Evolutionary conservation across 1,284 basidiomycete species (phyloP).

Genomic region (Leccinum fuscescens): DNA sequence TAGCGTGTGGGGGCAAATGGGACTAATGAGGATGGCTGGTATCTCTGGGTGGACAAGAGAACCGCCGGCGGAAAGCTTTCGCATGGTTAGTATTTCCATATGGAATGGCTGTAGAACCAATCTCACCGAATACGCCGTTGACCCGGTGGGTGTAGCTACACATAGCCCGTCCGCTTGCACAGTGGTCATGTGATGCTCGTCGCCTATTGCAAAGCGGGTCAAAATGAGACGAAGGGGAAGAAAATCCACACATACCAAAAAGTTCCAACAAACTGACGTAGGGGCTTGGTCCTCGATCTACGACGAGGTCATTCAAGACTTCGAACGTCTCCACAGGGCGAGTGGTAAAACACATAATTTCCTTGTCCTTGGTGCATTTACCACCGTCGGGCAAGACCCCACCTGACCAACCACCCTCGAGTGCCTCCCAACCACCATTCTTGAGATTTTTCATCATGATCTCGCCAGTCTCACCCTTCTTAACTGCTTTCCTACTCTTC

Average conservation of each 20-base stretch:
- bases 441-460: constrained; percentile 92
- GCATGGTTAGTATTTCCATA: constrained; percentile 15
- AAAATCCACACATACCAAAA: constrained; percentile 67
- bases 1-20: constrained; percentile 97
- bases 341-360: constrained; percentile 98
- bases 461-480: constrained; percentile 88
- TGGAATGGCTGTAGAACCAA: not conserved
- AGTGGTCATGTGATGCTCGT: constrained; percentile 99
- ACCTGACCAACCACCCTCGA: constrained; percentile 72
- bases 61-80: constrained; percentile 90
- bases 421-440: constrained; percentile 89
- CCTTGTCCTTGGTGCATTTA: constrained; percentile 76
- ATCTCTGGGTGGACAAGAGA: constrained; percentile 98
- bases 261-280: constrained; percentile 96
- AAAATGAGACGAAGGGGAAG: constrained; percentile 2
- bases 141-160: constrained; percentile 95
- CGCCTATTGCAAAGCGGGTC: constrained; percentile 55
- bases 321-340: constrained; percentile 96
- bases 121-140: constrained; percentile 93
- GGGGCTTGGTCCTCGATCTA: constrained; percentile 96
- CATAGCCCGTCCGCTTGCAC: constrained; percentile 98
- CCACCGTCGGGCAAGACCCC: constrained; percentile 41
- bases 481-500: constrained; percentile 78
- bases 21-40: constrained; percentile 93
- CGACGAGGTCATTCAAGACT: constrained; percentile 96